Conservation (phyloP, 768 basidiomycete species). For the Leucocoprinus sp. region DNA sequence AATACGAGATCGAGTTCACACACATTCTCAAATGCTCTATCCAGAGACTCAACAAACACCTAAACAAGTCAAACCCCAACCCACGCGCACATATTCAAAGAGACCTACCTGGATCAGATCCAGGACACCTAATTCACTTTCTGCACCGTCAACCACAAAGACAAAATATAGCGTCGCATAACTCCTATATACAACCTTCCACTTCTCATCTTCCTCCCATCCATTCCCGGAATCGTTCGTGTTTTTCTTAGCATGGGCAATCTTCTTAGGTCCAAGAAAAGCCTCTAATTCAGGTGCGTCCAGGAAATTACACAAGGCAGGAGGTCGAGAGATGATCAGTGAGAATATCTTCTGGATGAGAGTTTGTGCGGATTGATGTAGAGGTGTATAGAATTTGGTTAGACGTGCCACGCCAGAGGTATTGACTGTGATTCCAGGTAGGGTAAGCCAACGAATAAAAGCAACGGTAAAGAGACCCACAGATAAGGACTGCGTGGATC, state of each 20-base stretch:
- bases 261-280: constrained; percentile 46
- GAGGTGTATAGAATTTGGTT: constrained; percentile 83
- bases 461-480: constrained; percentile 31
- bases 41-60: constrained; percentile 97
- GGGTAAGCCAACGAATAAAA: constrained; percentile 10
- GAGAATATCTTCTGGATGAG: constrained; percentile 87
- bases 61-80: constrained; percentile 20
- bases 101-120: constrained; percentile 89
- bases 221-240: not conserved
- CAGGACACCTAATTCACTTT: constrained; percentile 93
- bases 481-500: constrained; percentile 85
- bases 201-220: constrained; percentile 44
- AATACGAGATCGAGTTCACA: constrained; percentile 98
- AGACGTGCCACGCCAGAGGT: constrained; percentile 82
- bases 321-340: constrained; percentile 73
- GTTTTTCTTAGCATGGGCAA: not conserved
- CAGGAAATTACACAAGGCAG: constrained; percentile 89
- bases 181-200: constrained; percentile 88
- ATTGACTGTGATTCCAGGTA: constrained; percentile 54
- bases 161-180: constrained; percentile 97
- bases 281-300: constrained; percentile 84
- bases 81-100: not conserved
- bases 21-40: constrained; percentile 95
- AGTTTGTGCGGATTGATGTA: constrained; percentile 57
- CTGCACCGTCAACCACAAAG: constrained; percentile 92